Base-by-base conservation (phyloP, 768 basidiomycete genomes). In the Naganishia onofrii region DNA sequence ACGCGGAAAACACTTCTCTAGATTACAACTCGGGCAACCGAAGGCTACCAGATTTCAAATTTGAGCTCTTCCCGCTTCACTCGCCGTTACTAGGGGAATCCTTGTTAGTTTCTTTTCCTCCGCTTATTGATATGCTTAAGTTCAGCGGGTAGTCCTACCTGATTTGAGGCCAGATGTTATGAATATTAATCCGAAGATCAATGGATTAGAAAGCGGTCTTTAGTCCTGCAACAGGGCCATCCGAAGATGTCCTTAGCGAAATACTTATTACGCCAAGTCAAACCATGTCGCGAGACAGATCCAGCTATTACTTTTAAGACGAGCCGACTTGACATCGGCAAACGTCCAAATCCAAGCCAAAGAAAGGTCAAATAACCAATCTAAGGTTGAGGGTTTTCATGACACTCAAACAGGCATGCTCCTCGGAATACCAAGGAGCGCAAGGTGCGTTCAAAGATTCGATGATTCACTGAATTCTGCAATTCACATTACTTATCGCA, bases 51-150 rank as follows among this genome's bases (percentile, higher is more conserved):
- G 88, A 88, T 88, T 88, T 84, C 83, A 88, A 88, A 88, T 87
- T 88, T 88, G 88, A 88, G 88, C 87, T 88, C 83, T 86, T 89
- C 87, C 88, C 86, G 83, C 86, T 89, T 88, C 88, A 88, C 88
- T 89, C 86, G 87, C 88, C 87, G 88, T 87, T 89, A 89, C 88
- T 88, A 87, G 85, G 87, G 88, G 87, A 89, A 89, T 88, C 88
- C 88, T 88, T 86, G 88, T 89, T 89, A 88, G 87, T 89, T 89
- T 88, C 88, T 89, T 89, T 89, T 89, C 88, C 88, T 89, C 88
- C 86, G 86, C 88, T 89, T 88, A 88, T 88, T 89, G 87, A 89
- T 89, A 88, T 88, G 88, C 88, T 89, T 88, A 89, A 89, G 87
- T 89, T 88, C 87, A 88, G 88, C 85, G 86, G 88, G 88, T 89